Evolutionary conservation across 2,329 filamentous ascomycete species (phyloP).

Genomic region (Fusarium bulbicola): DNA sequence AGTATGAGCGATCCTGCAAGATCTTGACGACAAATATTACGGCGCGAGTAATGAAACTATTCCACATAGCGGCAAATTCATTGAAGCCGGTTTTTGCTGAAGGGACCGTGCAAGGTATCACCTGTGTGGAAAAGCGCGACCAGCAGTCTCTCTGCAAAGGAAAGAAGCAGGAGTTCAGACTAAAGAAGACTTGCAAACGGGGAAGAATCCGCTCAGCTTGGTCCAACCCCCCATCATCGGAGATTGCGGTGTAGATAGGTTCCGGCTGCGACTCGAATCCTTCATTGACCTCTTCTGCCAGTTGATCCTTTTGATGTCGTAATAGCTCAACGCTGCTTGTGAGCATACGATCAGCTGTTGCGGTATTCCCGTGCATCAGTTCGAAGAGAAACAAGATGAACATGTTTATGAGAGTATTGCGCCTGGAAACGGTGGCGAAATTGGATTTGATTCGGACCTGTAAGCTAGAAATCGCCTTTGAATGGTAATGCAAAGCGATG

Average conservation of each 20-base stretch:
- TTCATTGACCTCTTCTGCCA: background rate
- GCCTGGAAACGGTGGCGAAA: background rate
- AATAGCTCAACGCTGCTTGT: background rate
- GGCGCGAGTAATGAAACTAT: background rate
- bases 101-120: background rate
- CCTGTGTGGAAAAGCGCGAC: background rate
- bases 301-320: background rate
- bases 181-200: background rate
- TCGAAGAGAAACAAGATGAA: background rate
- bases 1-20: background rate
- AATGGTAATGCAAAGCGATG: background rate
- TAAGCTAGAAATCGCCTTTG: background rate
- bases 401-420: background rate
- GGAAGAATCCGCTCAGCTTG: background rate
- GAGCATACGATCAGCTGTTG: background rate
- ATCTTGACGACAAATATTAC: background rate
- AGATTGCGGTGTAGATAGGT: background rate
- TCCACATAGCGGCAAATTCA: background rate
- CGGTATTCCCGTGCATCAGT: background rate
- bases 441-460: background rate
- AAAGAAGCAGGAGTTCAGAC: background rate
- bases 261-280: background rate
- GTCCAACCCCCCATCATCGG: background rate
- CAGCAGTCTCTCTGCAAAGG: background rate
- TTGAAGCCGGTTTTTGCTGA: background rate